A percentile compares a stretch with the other conserved stretches of the same genome.
phyloP scores from a whole-genome alignment of 192 early-diverging fungal genomes.

The Coemansia sp. region DNA sequence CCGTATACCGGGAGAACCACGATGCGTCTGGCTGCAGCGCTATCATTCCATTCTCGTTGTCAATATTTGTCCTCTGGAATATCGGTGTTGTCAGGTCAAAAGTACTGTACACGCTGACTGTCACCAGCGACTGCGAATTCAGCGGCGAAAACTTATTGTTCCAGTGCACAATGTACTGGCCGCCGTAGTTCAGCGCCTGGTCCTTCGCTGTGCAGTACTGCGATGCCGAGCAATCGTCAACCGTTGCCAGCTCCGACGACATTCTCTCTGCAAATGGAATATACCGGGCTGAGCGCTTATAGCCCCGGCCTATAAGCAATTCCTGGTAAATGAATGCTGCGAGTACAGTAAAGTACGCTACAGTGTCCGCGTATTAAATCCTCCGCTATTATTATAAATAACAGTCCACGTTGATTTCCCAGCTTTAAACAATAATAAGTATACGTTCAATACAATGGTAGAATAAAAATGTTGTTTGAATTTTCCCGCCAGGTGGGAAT shows the following conservation, averaged over 20 bases:
- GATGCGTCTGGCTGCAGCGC: conserved; percentile 25
- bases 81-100: conserved; percentile 34
- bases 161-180: conserved; percentile 43
- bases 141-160: conserved; percentile 48
- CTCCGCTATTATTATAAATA: too few relatives aligned
- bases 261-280: not conserved
- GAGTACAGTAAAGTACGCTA: too few relatives aligned
- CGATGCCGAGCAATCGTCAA: conserved; percentile 36
- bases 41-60: conserved; percentile 33
- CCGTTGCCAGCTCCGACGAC: conserved; percentile 16
- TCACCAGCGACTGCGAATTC: conserved; percentile 30
- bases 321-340: too few relatives aligned
- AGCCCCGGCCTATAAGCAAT: too few relatives aligned
- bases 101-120: conserved; percentile 38
- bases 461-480: too few relatives aligned
- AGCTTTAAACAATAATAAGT: too few relatives aligned
- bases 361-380: too few relatives aligned
- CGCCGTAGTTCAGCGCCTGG: conserved; percentile 24
- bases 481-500: too few relatives aligned
- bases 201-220: conserved; percentile 34
- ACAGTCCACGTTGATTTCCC: too few relatives aligned
- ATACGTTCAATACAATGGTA: too few relatives aligned
- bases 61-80: conserved; percentile 13
- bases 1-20: conserved; percentile 47
- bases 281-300: not conserved